Percentiles rank a stretch among this genome's conserved stretches.
These are phyloP conservation scores for Metschnikowia santaceciliae DNA, from an alignment of 805 yeast genomes.

Conservation along the genomic window DNA sequence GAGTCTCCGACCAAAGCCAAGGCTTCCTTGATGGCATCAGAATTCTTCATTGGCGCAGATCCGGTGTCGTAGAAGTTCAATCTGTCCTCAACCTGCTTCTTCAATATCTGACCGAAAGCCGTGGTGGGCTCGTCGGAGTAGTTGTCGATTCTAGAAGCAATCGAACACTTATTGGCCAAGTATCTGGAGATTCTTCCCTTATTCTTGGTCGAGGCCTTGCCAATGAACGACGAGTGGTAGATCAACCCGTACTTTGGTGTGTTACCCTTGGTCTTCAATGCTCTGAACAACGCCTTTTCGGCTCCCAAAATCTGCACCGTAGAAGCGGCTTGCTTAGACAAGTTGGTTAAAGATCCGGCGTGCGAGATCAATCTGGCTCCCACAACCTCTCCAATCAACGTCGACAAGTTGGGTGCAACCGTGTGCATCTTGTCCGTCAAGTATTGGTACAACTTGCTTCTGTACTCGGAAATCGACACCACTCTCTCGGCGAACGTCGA, in stretches of 20 bases:
- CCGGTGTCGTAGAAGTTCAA: constrained; percentile 94
- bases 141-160: constrained; percentile 97
- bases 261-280: constrained; percentile 96
- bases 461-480: constrained; percentile 86
- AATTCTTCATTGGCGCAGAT: constrained; percentile 91
- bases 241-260: constrained; percentile 97
- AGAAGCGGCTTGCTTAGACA: constrained; percentile 98
- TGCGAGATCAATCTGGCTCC: constrained; percentile 98
- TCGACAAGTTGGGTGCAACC: constrained; percentile 80
- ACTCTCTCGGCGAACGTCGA: constrained; percentile 90
- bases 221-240: constrained; percentile 95
- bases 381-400: constrained; percentile 94
- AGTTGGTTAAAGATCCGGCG: constrained; percentile 88
- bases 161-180: constrained; percentile 97
- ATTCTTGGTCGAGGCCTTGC: constrained; percentile 96
- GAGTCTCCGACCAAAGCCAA: constrained; percentile 57
- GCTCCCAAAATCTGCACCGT: constrained; percentile 98
- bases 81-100: constrained; percentile 97
- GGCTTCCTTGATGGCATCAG: constrained; percentile 92
- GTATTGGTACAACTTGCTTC: constrained; percentile 78
- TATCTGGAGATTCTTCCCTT: constrained; percentile 99
- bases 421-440: constrained; percentile 94
- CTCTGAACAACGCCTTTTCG: constrained; percentile 98
- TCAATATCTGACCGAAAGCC: constrained; percentile 84
- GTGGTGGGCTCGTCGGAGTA: constrained; percentile 92